Evolutionary conservation across 805 yeast species (phyloP).

Genomic region (Brettanomyces bruxellensis): DNA sequence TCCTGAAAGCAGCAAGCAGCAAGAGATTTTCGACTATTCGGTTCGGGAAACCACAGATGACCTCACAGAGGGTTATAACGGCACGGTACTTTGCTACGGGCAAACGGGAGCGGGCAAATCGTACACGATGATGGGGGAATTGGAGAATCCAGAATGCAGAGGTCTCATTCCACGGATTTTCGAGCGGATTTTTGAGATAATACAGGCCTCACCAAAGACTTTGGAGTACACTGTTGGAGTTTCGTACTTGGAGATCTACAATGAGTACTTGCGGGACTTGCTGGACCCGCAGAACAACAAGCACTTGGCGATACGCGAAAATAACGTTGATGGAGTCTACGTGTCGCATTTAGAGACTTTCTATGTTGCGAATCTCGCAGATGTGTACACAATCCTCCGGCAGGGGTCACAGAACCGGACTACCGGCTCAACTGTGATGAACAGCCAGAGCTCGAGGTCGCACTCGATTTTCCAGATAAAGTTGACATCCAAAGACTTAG

Average conservation of each 20-base stretch:
- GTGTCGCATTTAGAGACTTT: constrained; percentile 62
- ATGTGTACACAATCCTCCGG: constrained; percentile 48
- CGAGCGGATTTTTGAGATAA: constrained; percentile 51
- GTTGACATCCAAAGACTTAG: constrained; percentile 49
- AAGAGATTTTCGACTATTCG: constrained; percentile 49
- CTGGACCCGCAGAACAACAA: constrained; percentile 32
- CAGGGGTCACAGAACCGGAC: constrained; percentile 51
- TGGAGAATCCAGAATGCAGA: constrained; percentile 25
- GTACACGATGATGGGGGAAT: constrained; percentile 66
- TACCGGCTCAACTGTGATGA: constrained; percentile 58
- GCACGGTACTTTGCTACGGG: constrained; percentile 48
- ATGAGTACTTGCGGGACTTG: constrained; percentile 69
- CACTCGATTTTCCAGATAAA: constrained; percentile 71
- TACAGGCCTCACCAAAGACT: constrained; percentile 37
- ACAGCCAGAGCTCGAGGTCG: constrained; percentile 65
- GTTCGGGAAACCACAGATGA: constrained; percentile 59
- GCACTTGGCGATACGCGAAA: constrained; percentile 52
- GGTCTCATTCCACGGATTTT: constrained; percentile 74
- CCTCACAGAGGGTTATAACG: constrained; percentile 51
- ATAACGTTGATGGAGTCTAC: constrained; percentile 53
- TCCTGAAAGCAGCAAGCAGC: constrained; percentile 39
- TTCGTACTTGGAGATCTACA: constrained; percentile 72
- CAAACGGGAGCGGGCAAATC: constrained; percentile 85
- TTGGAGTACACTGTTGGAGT: constrained; percentile 60
- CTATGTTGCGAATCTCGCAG: constrained; percentile 49